A percentile compares a stretch with the other conserved stretches of the same genome.
These are phyloP conservation scores for Phytophthora hibernalis DNA, from an alignment of 352 stramenopile species.

Conservation along the genomic window DNA sequence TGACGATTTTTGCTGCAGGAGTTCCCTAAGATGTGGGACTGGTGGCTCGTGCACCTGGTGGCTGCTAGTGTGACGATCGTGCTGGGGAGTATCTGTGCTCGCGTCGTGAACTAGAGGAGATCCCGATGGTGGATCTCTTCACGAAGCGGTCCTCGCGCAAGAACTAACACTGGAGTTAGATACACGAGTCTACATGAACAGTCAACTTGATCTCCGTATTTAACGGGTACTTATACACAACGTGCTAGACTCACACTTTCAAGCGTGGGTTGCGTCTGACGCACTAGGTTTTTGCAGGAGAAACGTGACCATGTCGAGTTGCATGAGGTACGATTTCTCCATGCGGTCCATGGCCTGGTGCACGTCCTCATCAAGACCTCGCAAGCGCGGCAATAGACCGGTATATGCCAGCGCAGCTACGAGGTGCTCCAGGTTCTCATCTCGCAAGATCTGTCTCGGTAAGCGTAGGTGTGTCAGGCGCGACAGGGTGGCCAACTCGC, in stretches of 20 bases:
- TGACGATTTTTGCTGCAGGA: slow-evolving; percentile 46
- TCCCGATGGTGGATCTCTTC: slow-evolving; percentile 90
- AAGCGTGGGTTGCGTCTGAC: slow-evolving; percentile 3
- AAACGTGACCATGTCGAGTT: slow-evolving; percentile 76
- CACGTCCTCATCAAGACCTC: slow-evolving; percentile 67
- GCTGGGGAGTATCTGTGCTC: slow-evolving; percentile 91
- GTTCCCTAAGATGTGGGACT: slow-evolving; percentile 88
- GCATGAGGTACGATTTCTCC: slow-evolving; percentile 70
- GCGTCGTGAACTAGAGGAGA: slow-evolving; percentile 87
- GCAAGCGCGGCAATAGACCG: slow-evolving; percentile 54
- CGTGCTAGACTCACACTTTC: not conserved
- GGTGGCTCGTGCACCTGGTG: slow-evolving; percentile 85
- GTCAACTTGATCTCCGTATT: slow-evolving; percentile 15
- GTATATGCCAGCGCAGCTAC: slow-evolving; percentile 68
- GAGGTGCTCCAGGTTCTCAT: slow-evolving; percentile 82
- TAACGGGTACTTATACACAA: slow-evolving; percentile 2
- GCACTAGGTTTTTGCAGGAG: slow-evolving; percentile 45
- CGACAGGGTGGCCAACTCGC: slow-evolving; percentile 58
- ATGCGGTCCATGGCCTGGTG: slow-evolving; percentile 71
- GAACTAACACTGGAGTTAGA: slow-evolving; percentile 27
- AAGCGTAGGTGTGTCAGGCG: slow-evolving; percentile 71
- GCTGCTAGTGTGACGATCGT: slow-evolving; percentile 78
- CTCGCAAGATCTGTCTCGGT: slow-evolving; percentile 63
- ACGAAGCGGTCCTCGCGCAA: slow-evolving; percentile 63
- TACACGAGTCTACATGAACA: slow-evolving; percentile 4